phyloP scores from a whole-genome alignment of 805 yeast genomes.

The Vanderwaltozyma verrucispora region DNA sequence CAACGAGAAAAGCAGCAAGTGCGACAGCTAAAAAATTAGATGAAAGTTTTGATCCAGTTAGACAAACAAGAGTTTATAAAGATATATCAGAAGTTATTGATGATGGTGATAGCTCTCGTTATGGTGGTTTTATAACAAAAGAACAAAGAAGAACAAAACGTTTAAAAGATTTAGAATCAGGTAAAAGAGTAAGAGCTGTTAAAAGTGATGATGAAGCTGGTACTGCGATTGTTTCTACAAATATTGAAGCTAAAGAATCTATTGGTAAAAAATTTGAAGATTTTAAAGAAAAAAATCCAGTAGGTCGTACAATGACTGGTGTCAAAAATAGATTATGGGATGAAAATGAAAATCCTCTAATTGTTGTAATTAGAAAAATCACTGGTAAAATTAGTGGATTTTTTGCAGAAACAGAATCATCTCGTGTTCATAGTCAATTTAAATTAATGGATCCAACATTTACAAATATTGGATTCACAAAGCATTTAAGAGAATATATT shows the following conservation, averaged over 20 bases:
- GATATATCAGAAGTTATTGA: slow-evolving; percentile 82
- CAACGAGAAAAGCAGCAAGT: slow-evolving; percentile 76
- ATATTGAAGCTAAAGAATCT: slow-evolving; percentile 61
- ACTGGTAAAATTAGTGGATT: slow-evolving; percentile 74
- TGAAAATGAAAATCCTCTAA: slow-evolving; percentile 87
- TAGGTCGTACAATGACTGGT: slow-evolving; percentile 55
- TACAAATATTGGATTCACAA: slow-evolving; percentile 65
- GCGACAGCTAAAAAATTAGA: slow-evolving; percentile 79
- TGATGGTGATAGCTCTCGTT: slow-evolving; percentile 79
- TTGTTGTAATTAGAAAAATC: slow-evolving; percentile 69
- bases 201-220: slow-evolving; percentile 79
- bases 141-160: slow-evolving; percentile 72
- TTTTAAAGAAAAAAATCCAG: slow-evolving; percentile 52
- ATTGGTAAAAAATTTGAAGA: slow-evolving; percentile 56
- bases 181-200: slow-evolving; percentile 55
- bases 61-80: slow-evolving; percentile 81
- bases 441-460: slow-evolving; percentile 85
- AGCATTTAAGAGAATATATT: slow-evolving; percentile 80
- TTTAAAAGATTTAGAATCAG: slow-evolving; percentile 47
- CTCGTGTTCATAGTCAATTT: slow-evolving; percentile 79
- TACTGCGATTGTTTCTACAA: slow-evolving; percentile 69
- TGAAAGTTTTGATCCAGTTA: slow-evolving; percentile 81
- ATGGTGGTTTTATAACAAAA: slow-evolving; percentile 86
- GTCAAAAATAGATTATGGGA: slow-evolving; percentile 67
- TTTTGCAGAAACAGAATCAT: slow-evolving; percentile 94